Evolutionary conservation across 768 basidiomycete species (phyloP).

Genomic region (Tricholomella constricta): DNA sequence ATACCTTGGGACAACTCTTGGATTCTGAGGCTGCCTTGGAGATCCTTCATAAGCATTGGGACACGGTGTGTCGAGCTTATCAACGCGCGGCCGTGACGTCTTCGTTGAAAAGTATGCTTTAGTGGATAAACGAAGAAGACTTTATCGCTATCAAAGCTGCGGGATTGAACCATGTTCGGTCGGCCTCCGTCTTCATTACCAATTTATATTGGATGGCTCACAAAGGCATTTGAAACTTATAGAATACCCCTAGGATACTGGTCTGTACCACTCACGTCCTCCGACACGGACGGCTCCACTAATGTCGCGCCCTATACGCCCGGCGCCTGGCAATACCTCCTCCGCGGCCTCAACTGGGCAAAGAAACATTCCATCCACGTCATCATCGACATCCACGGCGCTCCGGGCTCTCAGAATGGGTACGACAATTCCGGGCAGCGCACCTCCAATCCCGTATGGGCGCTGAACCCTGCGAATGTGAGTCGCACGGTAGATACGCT

Average conservation of each 20-base stretch:
- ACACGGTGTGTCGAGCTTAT: constrained; percentile 38
- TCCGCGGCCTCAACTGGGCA: constrained; percentile 67
- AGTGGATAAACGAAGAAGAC: constrained; percentile 72
- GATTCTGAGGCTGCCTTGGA: constrained; percentile 42
- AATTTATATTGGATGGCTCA: neutral
- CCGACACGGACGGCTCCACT: constrained; percentile 47
- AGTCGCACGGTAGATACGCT: constrained; percentile 60
- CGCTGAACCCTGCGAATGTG: constrained; percentile 47
- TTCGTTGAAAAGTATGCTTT: constrained; percentile 5
- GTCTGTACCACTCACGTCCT: constrained; percentile 68
- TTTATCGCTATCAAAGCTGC: constrained; percentile 65
- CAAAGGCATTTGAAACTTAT: neutral
- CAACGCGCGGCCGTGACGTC: neutral
- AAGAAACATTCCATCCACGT: constrained; percentile 61
- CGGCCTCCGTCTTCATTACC: neutral
- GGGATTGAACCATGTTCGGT: constrained; percentile 75
- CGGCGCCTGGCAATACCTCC: constrained; percentile 72
- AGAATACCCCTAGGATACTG: constrained; percentile 78
- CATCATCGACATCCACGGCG: constrained; percentile 78
- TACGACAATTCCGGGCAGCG: constrained; percentile 78
- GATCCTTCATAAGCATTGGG: constrained; percentile 57
- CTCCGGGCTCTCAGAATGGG: constrained; percentile 65
- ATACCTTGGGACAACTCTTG: constrained; percentile 57
- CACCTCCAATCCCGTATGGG: constrained; percentile 59
- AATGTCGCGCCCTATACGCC: constrained; percentile 55